Evolutionary conservation across 164 flowering plant species (phyloP), one percentile per base, ranked within the genome.

Genomic region (Umbilicus rupestris): DNA sequence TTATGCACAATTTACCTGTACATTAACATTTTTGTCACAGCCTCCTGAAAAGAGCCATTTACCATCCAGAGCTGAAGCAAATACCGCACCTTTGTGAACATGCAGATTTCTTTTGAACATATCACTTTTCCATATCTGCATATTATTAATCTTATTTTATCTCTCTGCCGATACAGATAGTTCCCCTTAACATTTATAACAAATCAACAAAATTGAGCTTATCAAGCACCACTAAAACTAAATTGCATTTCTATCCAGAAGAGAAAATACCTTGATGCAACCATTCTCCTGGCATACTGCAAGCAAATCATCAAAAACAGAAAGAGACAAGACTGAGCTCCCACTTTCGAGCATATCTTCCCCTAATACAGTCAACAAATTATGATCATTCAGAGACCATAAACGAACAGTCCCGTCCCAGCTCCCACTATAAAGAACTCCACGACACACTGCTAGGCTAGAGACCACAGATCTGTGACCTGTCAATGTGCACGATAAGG

Each of bases 391-490:
- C 31, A 91, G 84, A 76, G 79, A 83, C 99, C 99, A 94, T 65
- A 94, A 72, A 16, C 92, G 82, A 42, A 94, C 73, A 12, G 93
- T 89, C 73, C 99, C 99, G 76, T 94, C 99, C 96, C 95, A 91
- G 66, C 99, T 91, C n/a, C 99, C 99, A 80, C 99, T 94, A 62
- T 91, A 94, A 45, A 94, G 92, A 72, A 89, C 81, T 45, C 92
- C 95, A 71, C 81, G 72, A 63, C 78, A 67, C 65, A 83, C 81
- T 30, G 76, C 78, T 66, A 94, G 71, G 3, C 86, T 49, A 45
- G 96, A 91, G 66, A 94, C 96, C 10, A 81, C 92, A 29, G 99
- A 89, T 74, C 77, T 94, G 69, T 94, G 99, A 68, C 97, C 97
- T 63, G 52, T 76, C 97, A 94, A 83, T 6, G 83, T 81, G 81